Percentiles rank a stretch among this genome's conserved stretches.
Evolutionary conservation across 768 basidiomycete genomes (phyloP).

Genomic region (Nidula microcarpa): DNA sequence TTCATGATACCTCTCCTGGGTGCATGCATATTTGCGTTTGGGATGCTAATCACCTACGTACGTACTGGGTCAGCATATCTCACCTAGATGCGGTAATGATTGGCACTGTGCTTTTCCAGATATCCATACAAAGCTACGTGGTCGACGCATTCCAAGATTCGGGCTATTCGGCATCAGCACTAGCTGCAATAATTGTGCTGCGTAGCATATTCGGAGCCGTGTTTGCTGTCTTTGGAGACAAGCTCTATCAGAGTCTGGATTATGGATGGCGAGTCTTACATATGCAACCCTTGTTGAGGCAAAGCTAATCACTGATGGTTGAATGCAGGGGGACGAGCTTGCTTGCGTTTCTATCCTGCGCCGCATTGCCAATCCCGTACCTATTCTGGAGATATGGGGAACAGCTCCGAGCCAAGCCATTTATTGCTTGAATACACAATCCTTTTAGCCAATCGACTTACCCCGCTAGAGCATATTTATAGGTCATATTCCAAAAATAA

Average conservation of each 20-base stretch:
- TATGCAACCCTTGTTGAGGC: background rate
- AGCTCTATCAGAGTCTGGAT: background rate
- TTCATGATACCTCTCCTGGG: background rate
- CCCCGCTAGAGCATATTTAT: background rate
- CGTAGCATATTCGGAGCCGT: background rate
- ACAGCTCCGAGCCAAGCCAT: background rate
- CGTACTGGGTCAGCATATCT: background rate
- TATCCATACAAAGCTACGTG: background rate
- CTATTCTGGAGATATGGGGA: background rate
- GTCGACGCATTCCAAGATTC: background rate
- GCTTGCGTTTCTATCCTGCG: background rate
- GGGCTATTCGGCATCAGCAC: background rate
- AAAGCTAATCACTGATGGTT: background rate
- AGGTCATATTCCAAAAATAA: background rate
- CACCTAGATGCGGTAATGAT: background rate
- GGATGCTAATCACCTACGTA: background rate
- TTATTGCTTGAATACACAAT: background rate
- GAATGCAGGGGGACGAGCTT: background rate
- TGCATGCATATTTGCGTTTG: background rate
- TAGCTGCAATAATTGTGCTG: background rate
- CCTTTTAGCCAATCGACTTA: background rate
- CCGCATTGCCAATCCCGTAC: background rate
- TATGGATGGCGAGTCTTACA: background rate
- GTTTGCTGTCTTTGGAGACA: background rate
- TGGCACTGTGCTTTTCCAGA: background rate